These are phyloP conservation scores for Neocucurbitaria cava DNA, from an alignment of 2,329 filamentous ascomycete genomes.

Conservation along the genomic window DNA sequence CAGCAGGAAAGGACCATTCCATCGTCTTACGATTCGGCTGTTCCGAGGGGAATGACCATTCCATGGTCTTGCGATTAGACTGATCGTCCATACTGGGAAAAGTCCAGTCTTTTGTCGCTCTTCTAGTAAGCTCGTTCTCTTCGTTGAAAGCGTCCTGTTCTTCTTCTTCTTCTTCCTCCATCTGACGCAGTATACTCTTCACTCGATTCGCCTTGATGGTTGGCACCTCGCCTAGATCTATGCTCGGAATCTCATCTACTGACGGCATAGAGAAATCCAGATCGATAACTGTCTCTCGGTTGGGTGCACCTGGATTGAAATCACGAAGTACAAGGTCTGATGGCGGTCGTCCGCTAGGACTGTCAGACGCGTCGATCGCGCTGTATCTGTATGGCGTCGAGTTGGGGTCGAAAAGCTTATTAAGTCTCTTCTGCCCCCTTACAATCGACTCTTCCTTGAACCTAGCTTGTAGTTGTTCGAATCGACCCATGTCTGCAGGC, in stretches of 20 bases:
- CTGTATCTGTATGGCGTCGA: conserved; percentile 66
- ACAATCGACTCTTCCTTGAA: conserved; percentile 65
- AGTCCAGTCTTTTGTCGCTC: conserved; percentile 62
- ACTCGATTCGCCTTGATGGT: conserved; percentile 64
- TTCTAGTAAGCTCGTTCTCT: conserved; percentile 40
- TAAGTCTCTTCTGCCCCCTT: conserved; percentile 63
- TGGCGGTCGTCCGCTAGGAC: conserved; percentile 50
- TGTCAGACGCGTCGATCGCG: conserved; percentile 56
- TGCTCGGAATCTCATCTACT: conserved; percentile 43
- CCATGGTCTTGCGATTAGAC: conserved; percentile 56
- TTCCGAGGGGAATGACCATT: conserved; percentile 60
- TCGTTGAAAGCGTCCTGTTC: conserved; percentile 43
- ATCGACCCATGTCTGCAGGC: conserved; percentile 43
- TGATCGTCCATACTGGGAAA: conserved; percentile 55
- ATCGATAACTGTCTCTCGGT: conserved; percentile 63
- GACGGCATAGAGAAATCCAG: conserved; percentile 60
- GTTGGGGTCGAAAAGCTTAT: conserved; percentile 64
- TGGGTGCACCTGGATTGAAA: conserved; percentile 50
- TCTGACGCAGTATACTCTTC: conserved; percentile 54
- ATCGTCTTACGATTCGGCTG: conserved; percentile 51
- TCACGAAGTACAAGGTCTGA: conserved; percentile 64
- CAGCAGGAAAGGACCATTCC: conserved; percentile 56
- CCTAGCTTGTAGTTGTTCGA: conserved; percentile 53
- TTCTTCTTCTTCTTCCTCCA: conserved; percentile 52
- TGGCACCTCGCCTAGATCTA: conserved; percentile 58